Evolutionary conservation across 305 asterid species (phyloP), one percentile per base, ranked within the genome.

Genomic region (Plantago coronopus): DNA sequence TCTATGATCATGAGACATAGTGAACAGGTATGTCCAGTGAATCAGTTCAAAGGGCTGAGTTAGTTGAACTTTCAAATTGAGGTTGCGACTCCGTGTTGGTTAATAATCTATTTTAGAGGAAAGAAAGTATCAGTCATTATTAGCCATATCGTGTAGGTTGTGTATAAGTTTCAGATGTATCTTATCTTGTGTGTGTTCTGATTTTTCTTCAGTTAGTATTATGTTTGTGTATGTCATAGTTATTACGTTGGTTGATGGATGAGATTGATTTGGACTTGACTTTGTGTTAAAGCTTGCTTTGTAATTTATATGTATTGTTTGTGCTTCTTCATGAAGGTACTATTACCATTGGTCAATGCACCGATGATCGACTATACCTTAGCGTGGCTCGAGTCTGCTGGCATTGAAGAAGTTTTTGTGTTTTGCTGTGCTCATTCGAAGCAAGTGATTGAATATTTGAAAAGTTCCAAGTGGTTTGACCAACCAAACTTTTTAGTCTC

Each of bases 331-430:
- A 72, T 69, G 65, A 69, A 88, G 98, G 98, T 86, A 61, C 69
- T 93, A 56, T 64, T 89, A 38, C 97, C 98, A 19, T 70, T 93
- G 72, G 97, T 89, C 56, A 93, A 87, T 76, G 95, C 78, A 18
- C 89, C 96, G 18, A 93, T 93, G 98, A 89, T 93, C 25, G 95
- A 89, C 75, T 86, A 93, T 59, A 93, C 98, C 49, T 69, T 93
- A 51, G 86, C 95, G n/a, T 93, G 98, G 98, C 97, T 93, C 54
- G 95, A 93, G 71, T 86, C 95, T 61, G 96, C 98, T 67, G 97
- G 94, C 48, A 86, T 93, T 54, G 96, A 93, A 72, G 97, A 93
- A 69, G 95, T 85, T 60, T 93, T 86, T 70, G 97, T 93, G 38
- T 93, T 93, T 51, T 93, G 98, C 70, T 89, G 95, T 51, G 97